Percentiles rank a stretch among this genome's conserved stretches.
These are phyloP conservation scores for Mikania micrantha DNA, from an alignment of 129 eudicot genomes.

Conservation along the genomic window DNA sequence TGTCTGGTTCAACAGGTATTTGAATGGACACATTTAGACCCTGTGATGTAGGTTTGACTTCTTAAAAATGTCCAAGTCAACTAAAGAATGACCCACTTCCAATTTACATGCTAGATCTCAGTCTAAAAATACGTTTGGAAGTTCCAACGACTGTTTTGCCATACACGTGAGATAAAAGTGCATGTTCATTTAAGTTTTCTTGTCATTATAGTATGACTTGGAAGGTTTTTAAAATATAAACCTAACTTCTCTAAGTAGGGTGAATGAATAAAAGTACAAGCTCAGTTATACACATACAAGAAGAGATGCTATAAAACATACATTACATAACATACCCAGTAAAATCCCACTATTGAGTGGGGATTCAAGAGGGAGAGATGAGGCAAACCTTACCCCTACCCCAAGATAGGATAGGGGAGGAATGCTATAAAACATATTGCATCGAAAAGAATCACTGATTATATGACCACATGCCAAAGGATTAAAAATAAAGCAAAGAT, in stretches of 20 bases:
- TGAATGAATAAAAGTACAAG: neutral
- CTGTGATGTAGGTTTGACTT: neutral
- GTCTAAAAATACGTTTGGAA: neutral
- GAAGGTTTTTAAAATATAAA: neutral
- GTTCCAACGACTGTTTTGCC: neutral
- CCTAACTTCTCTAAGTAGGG: neutral
- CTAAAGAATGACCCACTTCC: neutral
- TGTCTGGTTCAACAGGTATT: neutral
- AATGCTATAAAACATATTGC: neutral
- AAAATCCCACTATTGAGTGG: too few relatives aligned
- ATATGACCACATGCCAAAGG: neutral
- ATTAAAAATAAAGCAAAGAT: neutral
- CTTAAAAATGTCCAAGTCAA: neutral
- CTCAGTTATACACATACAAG: neutral
- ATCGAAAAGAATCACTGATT: neutral
- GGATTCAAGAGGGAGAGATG: too few relatives aligned
- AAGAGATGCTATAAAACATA: neutral
- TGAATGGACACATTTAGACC: neutral
- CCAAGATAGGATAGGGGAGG: too few relatives aligned
- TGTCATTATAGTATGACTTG: neutral
- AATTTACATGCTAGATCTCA: neutral
- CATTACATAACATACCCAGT: too few relatives aligned
- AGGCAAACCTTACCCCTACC: too few relatives aligned
- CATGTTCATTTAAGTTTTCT: neutral
- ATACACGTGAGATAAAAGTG: neutral